Evolutionary conservation across 805 yeast genomes (phyloP).

Genomic region (Nakazawaea sp.): DNA sequence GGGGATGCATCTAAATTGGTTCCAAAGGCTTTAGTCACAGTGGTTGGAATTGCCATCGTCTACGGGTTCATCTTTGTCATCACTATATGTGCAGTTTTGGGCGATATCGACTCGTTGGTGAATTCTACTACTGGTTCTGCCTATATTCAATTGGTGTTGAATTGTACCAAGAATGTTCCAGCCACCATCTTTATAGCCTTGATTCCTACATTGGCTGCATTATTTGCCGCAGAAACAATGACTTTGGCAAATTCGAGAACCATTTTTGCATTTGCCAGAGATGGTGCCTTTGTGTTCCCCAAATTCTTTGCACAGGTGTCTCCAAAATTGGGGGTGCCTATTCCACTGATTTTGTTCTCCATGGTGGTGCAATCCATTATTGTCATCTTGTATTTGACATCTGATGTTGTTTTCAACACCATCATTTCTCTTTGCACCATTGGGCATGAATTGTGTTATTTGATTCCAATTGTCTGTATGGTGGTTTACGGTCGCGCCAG

Average conservation of each 20-base stretch:
- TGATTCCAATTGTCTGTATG: slow-evolving; percentile 23
- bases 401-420: slow-evolving; percentile 25
- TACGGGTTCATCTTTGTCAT: slow-evolving; percentile 26
- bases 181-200: slow-evolving; percentile 20
- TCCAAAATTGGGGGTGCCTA: slow-evolving; percentile 20
- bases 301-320: slow-evolving; percentile 20
- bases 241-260: slow-evolving; percentile 26
- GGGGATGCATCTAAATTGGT: slow-evolving; percentile 20
- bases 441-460: slow-evolving; percentile 24
- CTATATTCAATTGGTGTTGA: slow-evolving; percentile 17
- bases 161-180: slow-evolving; percentile 21
- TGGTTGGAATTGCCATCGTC: slow-evolving; percentile 20
- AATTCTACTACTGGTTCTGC: slow-evolving; percentile 19
- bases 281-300: slow-evolving; percentile 27
- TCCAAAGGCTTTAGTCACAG: slow-evolving; percentile 26
- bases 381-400: slow-evolving; percentile 22
- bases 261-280: slow-evolving; percentile 28
- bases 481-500: slow-evolving; percentile 16
- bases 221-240: slow-evolving; percentile 21
- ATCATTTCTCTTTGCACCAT: slow-evolving; percentile 25
- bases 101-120: slow-evolving; percentile 13
- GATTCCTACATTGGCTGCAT: slow-evolving; percentile 18
- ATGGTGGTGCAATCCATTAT: slow-evolving; percentile 19
- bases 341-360: slow-evolving; percentile 21
- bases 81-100: slow-evolving; percentile 22